Conservation (phyloP, 345 rosid genomes). For the Mercurialis annua region DNA sequence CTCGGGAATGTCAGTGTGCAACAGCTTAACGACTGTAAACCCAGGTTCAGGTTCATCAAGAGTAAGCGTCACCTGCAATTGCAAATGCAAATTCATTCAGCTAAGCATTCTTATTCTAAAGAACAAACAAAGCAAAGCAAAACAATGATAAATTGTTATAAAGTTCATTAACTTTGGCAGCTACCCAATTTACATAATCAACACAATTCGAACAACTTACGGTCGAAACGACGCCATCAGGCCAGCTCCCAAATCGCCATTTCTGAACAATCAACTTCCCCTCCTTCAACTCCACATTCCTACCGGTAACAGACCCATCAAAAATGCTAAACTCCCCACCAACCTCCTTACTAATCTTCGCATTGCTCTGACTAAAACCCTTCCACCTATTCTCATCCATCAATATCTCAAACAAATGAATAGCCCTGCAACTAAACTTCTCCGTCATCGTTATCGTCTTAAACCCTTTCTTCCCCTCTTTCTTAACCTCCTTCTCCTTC, state of each 20-base stretch:
- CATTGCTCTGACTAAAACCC: slow-evolving; percentile 93
- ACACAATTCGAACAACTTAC: slow-evolving; percentile 30
- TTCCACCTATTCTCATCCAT: slow-evolving; percentile 98
- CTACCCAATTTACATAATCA: not conserved
- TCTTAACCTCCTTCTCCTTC: slow-evolving; percentile 39
- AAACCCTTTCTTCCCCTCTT: slow-evolving; percentile 49
- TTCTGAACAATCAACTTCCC: slow-evolving; percentile 88
- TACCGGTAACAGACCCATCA: slow-evolving; percentile 90
- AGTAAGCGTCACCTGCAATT: slow-evolving; percentile 64
- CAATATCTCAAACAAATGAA: slow-evolving; percentile 78
- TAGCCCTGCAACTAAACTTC: slow-evolving; percentile 83
- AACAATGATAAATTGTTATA: not conserved
- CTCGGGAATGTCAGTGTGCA: slow-evolving; percentile 80
- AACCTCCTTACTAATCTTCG: slow-evolving; percentile 78
- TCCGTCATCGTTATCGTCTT: slow-evolving; percentile 75
- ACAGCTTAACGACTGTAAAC: slow-evolving; percentile 65
- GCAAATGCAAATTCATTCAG: slow-evolving; percentile 13
- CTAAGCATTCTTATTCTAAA: not conserved
- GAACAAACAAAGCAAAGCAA: slow-evolving; percentile 1
- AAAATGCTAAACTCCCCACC: slow-evolving; percentile 77
- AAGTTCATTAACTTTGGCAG: not conserved
- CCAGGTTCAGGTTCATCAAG: slow-evolving; percentile 84
- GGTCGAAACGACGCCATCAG: slow-evolving; percentile 81
- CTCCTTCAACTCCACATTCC: slow-evolving; percentile 69
- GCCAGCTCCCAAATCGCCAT: slow-evolving; percentile 98